Base-by-base conservation (phyloP, 2,329 filamentous ascomycete species). In the Aspergillus oerlinghausenensis region DNA sequence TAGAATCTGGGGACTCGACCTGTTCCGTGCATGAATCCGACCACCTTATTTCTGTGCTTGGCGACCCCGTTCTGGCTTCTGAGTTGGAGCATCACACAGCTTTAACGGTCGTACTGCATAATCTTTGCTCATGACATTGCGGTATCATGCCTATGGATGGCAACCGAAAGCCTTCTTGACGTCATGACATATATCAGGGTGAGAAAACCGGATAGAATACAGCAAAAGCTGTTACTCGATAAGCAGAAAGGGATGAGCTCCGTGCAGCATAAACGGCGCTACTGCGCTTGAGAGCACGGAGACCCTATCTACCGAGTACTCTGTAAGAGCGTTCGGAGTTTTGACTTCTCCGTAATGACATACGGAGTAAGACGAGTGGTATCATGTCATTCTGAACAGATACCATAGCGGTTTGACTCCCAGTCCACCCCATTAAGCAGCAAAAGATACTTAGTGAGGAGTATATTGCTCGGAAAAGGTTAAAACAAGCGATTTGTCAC, bases 171-270 rank as follows among this genome's bases (percentile, higher is more conserved):
- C 32, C 32, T 17, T 38, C 5, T 38, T 38, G 14, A 17, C 32
- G 2, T 38, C 32, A 17, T 14, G 32, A 17, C 5, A 17, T 17
- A 38, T 38, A 14, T 38, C 14, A 6, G 32, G 14, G 14, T 14
- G 14, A 17, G 32, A 5, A 17, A 17, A 7, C 14, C 3, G 5
- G 32, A 17, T n/a, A 38, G 5, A 7, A 38, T 38, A 17, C 14
- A 17, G 14, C 14, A 17, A 35, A 35, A 2, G 32, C 17, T n/a
- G 14, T 3, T 38, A 38, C 14, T 38, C 5, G 32, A 35, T 45
- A 42, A 58, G 50, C 42, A 49, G 54, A 55, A 53, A 58, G 45
- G 51, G 56, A 53, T 56, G 23, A 52, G 25, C 43, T 26, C 23
- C 29, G 32, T 51, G 29, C 45, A 49, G 42, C 43, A 23, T 52